Base-by-base conservation (phyloP, 2,329 filamentous ascomycete genomes). In the Fusarium redolens region DNA sequence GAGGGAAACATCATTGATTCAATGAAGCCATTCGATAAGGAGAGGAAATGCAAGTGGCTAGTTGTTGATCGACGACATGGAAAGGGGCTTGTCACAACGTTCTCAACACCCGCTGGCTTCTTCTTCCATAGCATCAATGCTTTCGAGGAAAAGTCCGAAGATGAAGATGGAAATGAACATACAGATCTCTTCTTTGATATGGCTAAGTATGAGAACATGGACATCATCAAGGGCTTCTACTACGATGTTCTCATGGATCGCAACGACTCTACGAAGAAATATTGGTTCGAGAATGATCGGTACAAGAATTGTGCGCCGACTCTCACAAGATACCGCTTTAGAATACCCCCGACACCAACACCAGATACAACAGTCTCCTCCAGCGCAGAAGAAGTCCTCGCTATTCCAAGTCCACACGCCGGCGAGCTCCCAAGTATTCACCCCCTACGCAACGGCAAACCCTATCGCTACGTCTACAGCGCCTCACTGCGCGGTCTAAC, bases 71-170 rank as follows among this genome's bases (percentile, higher is more conserved):
- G 93, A 3, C 85, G 79, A 7, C 81, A 85, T 5, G 87, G 85
- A 7, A 85, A 85, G 52, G 93, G 93, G 0, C 82, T 96, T 0
- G 86, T 96, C 0, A 91, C 89, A 12, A 88, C 86, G 4, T 95
- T 92, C 76, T 87, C 91, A 22, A 92, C 89, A 20, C 86, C 89
- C 0, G 87, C 92, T 0, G 91, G 91, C 51, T 97, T 95, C 84
- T 92, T 90, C 81, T 97, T 97, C 80, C 94, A 97, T 81, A 89
- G 89, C 0, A 85, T 94, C 78, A 97, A 97, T 74, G 89, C 93
- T 0, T 96, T 91, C 79, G 92, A 96, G 76, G 88, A 93, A 70
- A 71, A 76, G 1, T 67, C 77, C 0, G 79, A 82, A 35, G 82
- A 81, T 4, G 82, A 85, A 3, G 75, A 78, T 1, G 78, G 78